Base-by-base conservation (phyloP, 1,284 basidiomycete species). In the Tilletia walkeri region DNA sequence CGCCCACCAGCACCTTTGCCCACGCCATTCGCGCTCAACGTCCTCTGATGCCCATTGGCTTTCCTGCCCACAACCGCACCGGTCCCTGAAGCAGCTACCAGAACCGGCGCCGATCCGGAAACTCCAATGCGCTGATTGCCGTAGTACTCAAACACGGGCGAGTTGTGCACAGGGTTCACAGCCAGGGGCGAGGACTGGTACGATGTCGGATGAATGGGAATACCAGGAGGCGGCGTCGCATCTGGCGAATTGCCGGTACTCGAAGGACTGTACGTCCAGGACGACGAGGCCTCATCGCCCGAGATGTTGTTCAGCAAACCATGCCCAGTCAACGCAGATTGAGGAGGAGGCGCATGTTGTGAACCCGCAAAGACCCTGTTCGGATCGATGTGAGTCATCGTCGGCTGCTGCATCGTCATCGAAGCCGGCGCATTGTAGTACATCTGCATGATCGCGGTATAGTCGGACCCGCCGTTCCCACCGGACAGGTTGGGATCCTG, bases 371-470 rank as follows among this genome's bases (percentile, higher is more conserved):
- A 80, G 16, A 80, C 76, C 61, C 79, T 78, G 56, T 79, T 80
- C 36, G 79, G 79, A 54, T 80, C 78, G 72, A 80, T 75, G 61
- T 80, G 79, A n/a, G 79, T 80, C 65, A 80, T 71, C n/a, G 67
- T 63, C 9, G 48, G 30, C 9, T 59, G 50, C 39, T 72, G 68
- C 61, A 71, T 72, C 49, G 67, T 73, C 9, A 77, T 67, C 9
- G 71, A 70, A 2, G 75, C 78, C 34, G 76, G 78, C 34, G 76
- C 76, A 47, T 76, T 79, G 77, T 80, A 80, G 66, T 79, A 79
- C 76, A 80, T 78, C 67, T 77, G 75, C 76, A 80, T 80, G 71
- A 80, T 78, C 20, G 75, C 75, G 47, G 78, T 75, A 36, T 79
- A 66, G 34, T 80, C 77, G 2, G 74, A n/a, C 20, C 24, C 24